Conservation (phyloP, 305 asterid species). For the Fraxinus floribunda region DNA sequence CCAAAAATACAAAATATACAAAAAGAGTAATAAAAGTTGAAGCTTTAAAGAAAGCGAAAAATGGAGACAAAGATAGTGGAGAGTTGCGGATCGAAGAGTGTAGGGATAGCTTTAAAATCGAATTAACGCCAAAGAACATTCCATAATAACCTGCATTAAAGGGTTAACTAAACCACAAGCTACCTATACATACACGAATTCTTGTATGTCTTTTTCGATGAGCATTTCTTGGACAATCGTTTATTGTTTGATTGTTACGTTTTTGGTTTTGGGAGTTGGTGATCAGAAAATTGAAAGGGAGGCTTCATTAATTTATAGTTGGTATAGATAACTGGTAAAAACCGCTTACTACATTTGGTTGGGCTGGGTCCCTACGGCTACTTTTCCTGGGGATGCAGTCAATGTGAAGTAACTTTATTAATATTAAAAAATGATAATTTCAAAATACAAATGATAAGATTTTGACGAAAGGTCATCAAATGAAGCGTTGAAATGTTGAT, state of each 20-base stretch:
- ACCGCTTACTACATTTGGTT: neutral
- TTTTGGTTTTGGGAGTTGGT: neutral
- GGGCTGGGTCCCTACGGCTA: neutral
- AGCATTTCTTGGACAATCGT: constrained; percentile 12
- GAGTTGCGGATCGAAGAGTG: constrained; percentile 40
- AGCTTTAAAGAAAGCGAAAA: neutral
- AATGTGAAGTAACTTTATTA: neutral
- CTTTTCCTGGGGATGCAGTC: neutral
- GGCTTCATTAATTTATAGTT: neutral
- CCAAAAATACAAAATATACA: neutral
- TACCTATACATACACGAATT: constrained; percentile 28
- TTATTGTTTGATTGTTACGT: neutral
- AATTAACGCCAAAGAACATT: constrained; percentile 38
- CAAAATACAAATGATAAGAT: neutral
- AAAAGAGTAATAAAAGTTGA: neutral
- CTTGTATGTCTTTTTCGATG: neutral
- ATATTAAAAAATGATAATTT: neutral
- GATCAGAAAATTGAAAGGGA: neutral
- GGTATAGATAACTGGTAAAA: neutral
- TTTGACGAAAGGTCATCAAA: neutral
- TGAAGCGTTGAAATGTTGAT: neutral
- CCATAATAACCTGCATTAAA: constrained; percentile 20
- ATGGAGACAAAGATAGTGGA: constrained; percentile 3
- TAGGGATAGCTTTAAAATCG: constrained; percentile 37
- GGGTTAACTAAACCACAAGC: constrained; percentile 28